Evolutionary conservation across 2,329 filamentous ascomycete genomes (phyloP).

Genomic region (Didymellaceae sp.): DNA sequence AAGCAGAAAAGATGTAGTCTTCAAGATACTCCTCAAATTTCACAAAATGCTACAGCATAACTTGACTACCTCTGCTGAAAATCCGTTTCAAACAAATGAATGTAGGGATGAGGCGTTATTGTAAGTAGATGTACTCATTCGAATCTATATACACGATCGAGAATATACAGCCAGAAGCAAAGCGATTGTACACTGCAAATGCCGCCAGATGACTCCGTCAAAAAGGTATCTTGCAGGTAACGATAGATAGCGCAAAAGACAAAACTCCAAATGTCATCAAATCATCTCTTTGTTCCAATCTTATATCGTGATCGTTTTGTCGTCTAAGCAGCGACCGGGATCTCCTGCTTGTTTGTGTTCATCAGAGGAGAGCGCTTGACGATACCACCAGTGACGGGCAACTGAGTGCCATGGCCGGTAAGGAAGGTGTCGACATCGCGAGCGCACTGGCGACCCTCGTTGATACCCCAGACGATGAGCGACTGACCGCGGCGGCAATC

Average conservation of each 20-base stretch:
- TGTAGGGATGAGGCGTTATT: too few relatives aligned
- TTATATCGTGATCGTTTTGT: conserved; percentile 16
- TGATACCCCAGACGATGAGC: conserved; percentile 98
- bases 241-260: conserved; percentile 28
- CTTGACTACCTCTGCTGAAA: too few relatives aligned
- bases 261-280: conserved; percentile 18
- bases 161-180: conserved; percentile 18
- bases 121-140: conserved; percentile 13
- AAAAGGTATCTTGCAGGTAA: conserved; percentile 49
- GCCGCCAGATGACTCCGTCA: conserved; percentile 41
- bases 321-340: conserved; percentile 11
- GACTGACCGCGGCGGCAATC: conserved; percentile 95
- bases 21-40: too few relatives aligned
- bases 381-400: conserved; percentile 93
- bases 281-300: conserved; percentile 18
- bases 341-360: conserved; percentile 34
- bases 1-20: too few relatives aligned
- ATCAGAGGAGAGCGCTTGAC: conserved; percentile 62
- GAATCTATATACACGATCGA: conserved; percentile 14
- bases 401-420: conserved; percentile 72
- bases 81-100: too few relatives aligned
- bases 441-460: conserved; percentile 91
- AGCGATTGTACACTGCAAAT: conserved; percentile 39
- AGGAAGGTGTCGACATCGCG: conserved; percentile 91
- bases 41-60: too few relatives aligned